Base-by-base conservation (phyloP, 345 rosid genomes). In the Camelina hispida region DNA sequence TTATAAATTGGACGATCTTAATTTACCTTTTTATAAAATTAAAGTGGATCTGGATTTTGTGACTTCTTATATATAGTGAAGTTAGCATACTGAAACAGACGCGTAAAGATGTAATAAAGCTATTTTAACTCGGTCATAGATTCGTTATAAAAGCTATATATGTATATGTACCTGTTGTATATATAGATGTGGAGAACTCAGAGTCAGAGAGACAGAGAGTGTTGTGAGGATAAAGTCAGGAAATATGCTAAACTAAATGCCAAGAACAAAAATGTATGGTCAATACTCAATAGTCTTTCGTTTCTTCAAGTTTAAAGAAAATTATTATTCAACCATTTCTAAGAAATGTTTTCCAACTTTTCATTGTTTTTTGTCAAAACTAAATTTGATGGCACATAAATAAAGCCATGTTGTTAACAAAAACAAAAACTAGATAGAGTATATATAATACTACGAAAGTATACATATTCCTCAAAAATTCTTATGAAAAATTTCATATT, bases 131-230 rank as follows among this genome's bases (percentile, higher is more conserved):
- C 47, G 70, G 50, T 69, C 28, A 55, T 46, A 47, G 7, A 22
- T 69, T 68, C 9, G 69, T 44, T n/a, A 62, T 22, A 12, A 23
- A 7, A 54, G 16, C 10, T 43, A 53, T 4, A 15, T 15, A 35
- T 25, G 28, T 25, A 28, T 28, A 28, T 40, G 9, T 38, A 9
- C 42, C 11, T 53, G 15, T 52, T 60, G 54, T 68, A 20, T 30
- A 43, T 75, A 20, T 30, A 43, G 28, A 67, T 69, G 65, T 32
- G 17, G 28, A 54, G 42, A 54, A 35, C 34, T 63, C 44, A 69
- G 42, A 68, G 65, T 62, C 50, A 62, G 65, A 32, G 69, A 76
- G 75, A 54, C 65, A 69, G 53, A 76, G 75, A 76, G 70, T 62
- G 12, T 2, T 22, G 16, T 32, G 65, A 69, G 35, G 50, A 44